A percentile compares a stretch with the other conserved stretches of the same genome.
Conservation (phyloP, 805 yeast genomes). For the Nakazawaea ambrosiae region DNA sequence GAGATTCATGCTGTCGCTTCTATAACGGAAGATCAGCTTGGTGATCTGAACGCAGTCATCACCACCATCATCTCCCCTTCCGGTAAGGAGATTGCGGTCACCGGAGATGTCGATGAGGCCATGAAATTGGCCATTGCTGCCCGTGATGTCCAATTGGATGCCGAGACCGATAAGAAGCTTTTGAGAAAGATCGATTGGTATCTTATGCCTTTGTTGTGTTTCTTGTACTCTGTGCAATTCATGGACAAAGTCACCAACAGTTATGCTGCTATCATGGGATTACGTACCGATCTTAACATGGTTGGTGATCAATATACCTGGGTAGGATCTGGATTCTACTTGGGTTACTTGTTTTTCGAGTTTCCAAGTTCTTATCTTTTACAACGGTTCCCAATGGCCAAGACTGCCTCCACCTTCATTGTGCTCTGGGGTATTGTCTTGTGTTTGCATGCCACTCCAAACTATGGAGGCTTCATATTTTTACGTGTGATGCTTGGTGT, state of each 20-base stretch:
- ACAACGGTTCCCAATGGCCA: slow-evolving; percentile 30
- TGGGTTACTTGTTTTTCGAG: slow-evolving; percentile 26
- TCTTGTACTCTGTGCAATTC: slow-evolving; percentile 43
- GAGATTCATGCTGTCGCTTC: slow-evolving; percentile 12
- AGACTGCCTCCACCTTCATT: slow-evolving; percentile 24
- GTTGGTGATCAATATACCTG: slow-evolving; percentile 26
- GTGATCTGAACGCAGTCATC: slow-evolving; percentile 11
- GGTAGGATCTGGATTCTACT: slow-evolving; percentile 29
- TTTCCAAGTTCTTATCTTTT: slow-evolving; percentile 31
- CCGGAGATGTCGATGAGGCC: slow-evolving; percentile 40
- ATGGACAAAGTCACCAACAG: slow-evolving; percentile 48
- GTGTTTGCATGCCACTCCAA: slow-evolving; percentile 24
- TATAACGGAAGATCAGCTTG: slow-evolving; percentile 13
- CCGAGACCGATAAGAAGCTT: slow-evolving; percentile 13
- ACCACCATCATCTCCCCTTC: slow-evolving; percentile 14
- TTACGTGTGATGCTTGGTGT: slow-evolving; percentile 40
- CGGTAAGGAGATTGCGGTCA: slow-evolving; percentile 12
- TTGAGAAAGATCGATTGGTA: slow-evolving; percentile 42
- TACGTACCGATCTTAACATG: slow-evolving; percentile 30
- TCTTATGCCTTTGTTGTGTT: slow-evolving; percentile 42
- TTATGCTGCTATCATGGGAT: slow-evolving; percentile 32
- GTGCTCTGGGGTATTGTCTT: slow-evolving; percentile 30
- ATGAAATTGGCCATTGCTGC: slow-evolving; percentile 32
- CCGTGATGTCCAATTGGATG: slow-evolving; percentile 21
- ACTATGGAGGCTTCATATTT: slow-evolving; percentile 36